Percentiles rank a stretch among this genome's conserved stretches.
Conservation (phyloP, 2,329 filamentous ascomycete species). For the Exophiala dermatitidis region DNA sequence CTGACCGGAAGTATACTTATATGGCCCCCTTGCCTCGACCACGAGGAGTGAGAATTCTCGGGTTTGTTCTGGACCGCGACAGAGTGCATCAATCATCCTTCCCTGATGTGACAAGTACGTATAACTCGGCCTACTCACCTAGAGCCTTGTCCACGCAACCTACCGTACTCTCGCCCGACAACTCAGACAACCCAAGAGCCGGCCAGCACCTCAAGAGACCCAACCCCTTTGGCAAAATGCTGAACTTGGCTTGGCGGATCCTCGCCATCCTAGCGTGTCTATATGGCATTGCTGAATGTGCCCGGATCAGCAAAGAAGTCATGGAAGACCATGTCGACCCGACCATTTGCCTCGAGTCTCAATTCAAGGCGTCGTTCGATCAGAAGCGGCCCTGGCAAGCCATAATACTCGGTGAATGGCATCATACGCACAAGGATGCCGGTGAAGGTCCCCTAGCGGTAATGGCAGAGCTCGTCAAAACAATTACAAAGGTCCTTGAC, state of each 20-base stretch:
- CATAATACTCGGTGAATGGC: background rate
- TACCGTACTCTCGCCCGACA: background rate
- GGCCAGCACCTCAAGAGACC: background rate
- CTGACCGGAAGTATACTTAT: background rate
- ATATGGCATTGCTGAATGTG: slow-evolving; percentile 10
- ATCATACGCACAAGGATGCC: background rate
- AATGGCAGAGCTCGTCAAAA: background rate
- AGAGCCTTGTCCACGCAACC: background rate
- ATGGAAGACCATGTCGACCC: background rate
- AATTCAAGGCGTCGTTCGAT: background rate
- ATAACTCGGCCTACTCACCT: background rate
- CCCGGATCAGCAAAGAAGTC: slow-evolving; percentile 10
- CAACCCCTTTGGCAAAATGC: slow-evolving; percentile 2
- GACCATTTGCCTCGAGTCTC: background rate
- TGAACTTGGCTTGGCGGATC: slow-evolving; percentile 8
- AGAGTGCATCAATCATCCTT: background rate
- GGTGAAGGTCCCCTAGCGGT: background rate
- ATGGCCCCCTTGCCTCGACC: background rate
- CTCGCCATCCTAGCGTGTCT: slow-evolving; percentile 9
- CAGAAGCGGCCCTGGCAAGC: background rate
- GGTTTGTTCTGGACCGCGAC: background rate
- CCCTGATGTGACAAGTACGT: background rate
- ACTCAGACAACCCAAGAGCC: background rate
- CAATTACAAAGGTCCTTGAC: background rate
- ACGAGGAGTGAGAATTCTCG: background rate